These are phyloP conservation scores for Vigna nakashimae DNA, from an alignment of 306 rosid species.

Conservation along the genomic window DNA sequence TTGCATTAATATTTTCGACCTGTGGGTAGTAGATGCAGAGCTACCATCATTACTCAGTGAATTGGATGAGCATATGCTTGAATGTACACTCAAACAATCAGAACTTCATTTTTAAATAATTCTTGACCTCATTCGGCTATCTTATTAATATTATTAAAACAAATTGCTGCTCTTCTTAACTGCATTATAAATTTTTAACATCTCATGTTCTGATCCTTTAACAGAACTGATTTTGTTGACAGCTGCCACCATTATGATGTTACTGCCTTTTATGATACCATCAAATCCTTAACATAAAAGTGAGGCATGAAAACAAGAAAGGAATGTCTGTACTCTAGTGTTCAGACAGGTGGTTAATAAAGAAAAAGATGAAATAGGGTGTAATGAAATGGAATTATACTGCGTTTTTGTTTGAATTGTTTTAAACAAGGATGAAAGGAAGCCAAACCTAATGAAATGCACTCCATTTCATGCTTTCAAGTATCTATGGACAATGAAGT, in stretches of 20 bases:
- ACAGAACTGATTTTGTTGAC: neutral
- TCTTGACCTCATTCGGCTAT: neutral
- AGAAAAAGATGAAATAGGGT: neutral
- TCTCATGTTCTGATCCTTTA: neutral
- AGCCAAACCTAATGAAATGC: neutral
- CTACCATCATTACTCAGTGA: neutral
- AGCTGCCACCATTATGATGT: conserved; percentile 2
- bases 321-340: neutral
- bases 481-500: neutral
- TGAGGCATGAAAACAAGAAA: neutral
- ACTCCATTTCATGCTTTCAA: neutral
- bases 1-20: neutral
- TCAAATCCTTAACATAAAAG: neutral
- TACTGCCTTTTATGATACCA: neutral
- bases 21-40: neutral
- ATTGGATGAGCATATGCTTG: neutral
- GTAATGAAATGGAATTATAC: neutral
- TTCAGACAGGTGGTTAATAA: neutral
- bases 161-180: neutral
- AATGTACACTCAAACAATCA: neutral
- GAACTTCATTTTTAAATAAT: neutral
- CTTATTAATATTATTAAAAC: neutral
- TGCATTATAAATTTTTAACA: conserved; percentile 15
- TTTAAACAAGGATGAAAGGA: neutral
- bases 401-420: neutral